These are phyloP conservation scores for Hydnomerulius pinastri DNA, from an alignment of 768 basidiomycete genomes.

Conservation along the genomic window DNA sequence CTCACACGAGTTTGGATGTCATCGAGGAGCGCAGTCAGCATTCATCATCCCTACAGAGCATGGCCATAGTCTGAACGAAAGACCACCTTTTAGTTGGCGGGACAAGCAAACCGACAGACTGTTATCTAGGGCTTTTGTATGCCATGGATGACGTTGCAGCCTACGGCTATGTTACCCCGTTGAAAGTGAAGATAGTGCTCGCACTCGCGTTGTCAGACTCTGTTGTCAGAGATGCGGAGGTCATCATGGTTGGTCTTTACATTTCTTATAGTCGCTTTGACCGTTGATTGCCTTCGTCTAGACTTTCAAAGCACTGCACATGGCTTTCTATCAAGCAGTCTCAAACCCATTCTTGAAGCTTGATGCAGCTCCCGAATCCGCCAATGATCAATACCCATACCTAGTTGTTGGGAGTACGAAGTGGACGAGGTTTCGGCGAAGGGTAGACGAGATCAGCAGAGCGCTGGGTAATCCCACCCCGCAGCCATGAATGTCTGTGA, in stretches of 20 bases:
- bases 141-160: slow-evolving; percentile 93
- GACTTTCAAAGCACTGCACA: slow-evolving; percentile 89
- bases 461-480: slow-evolving; percentile 48
- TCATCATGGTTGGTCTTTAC: slow-evolving; percentile 59
- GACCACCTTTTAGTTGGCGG: slow-evolving; percentile 26
- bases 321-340: slow-evolving; percentile 80
- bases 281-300: slow-evolving; percentile 28
- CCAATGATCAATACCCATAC: slow-evolving; percentile 53
- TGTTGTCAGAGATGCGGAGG: slow-evolving; percentile 77
- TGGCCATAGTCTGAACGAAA: slow-evolving; percentile 4
- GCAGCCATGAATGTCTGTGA: slow-evolving; percentile 17
- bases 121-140: slow-evolving; percentile 84
- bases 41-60: slow-evolving; percentile 2
- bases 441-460: slow-evolving; percentile 74
- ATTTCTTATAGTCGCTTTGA: background rate
- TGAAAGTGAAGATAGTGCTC: slow-evolving; percentile 85
- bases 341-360: slow-evolving; percentile 86
- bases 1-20: slow-evolving; percentile 87
- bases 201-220: slow-evolving; percentile 79
- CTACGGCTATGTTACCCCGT: slow-evolving; percentile 88
- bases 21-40: slow-evolving; percentile 86
- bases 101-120: slow-evolving; percentile 66
- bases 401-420: slow-evolving; percentile 61
- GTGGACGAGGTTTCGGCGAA: slow-evolving; percentile 69
- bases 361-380: slow-evolving; percentile 48